Evolutionary conservation across 2,329 filamentous ascomycete species (phyloP).

Genomic region (Paraphoma sp.): DNA sequence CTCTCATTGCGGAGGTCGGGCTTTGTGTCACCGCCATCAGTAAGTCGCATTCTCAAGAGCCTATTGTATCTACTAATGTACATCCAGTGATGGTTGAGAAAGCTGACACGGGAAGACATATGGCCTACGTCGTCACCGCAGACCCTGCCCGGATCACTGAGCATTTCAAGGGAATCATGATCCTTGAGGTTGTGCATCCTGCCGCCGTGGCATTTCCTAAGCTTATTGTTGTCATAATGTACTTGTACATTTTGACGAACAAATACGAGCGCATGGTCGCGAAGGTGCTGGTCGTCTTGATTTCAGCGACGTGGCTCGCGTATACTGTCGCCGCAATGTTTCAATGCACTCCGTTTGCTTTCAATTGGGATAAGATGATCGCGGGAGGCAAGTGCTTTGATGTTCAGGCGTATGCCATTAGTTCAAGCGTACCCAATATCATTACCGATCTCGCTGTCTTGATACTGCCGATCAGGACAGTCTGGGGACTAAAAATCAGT

Average conservation of each 20-base stretch:
- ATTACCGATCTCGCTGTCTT: conserved; percentile 29
- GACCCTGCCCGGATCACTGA: conserved; percentile 20
- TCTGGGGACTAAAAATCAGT: conserved; percentile 28
- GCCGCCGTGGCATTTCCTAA: conserved; percentile 38
- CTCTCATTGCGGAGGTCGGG: conserved; percentile 27
- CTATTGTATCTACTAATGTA: background rate
- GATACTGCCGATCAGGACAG: conserved; percentile 28
- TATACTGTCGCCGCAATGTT: conserved; percentile 28
- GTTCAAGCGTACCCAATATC: conserved; percentile 36
- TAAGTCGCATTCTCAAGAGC: conserved; percentile 8
- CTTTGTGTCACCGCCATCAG: conserved; percentile 27
- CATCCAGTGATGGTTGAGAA: conserved; percentile 29
- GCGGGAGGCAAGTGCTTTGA: conserved; percentile 32
- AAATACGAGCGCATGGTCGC: conserved; percentile 27
- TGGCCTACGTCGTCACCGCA: conserved; percentile 16
- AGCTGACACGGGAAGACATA: conserved; percentile 31
- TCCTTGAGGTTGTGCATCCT: conserved; percentile 31
- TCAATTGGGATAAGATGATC: conserved; percentile 35
- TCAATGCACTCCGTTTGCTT: conserved; percentile 32
- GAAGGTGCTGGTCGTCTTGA: conserved; percentile 21
- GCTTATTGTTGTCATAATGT: conserved; percentile 30
- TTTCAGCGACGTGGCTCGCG: conserved; percentile 29
- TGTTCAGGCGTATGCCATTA: conserved; percentile 22
- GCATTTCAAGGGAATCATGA: conserved; percentile 32
- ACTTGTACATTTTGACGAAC: conserved; percentile 33